Percentiles rank a stretch among this genome's conserved stretches.
Evolutionary conservation across 768 basidiomycete species (phyloP).

Genomic region (Boletus barrowsii): DNA sequence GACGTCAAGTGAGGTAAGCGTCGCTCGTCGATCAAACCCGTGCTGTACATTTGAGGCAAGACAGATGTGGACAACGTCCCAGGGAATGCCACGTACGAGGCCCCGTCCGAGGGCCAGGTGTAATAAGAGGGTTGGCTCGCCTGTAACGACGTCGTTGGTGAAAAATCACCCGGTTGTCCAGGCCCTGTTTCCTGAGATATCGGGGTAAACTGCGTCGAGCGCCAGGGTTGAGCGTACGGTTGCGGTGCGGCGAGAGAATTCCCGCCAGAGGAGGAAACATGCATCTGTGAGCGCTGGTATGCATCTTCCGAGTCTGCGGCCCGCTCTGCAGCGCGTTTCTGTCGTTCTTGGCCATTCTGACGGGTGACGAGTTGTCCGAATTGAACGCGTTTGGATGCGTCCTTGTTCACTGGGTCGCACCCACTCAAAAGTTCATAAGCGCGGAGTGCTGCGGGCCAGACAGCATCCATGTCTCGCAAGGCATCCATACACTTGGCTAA

Average conservation of each 20-base stretch:
- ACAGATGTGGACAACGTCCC: constrained; percentile 66
- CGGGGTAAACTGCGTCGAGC: constrained; percentile 22
- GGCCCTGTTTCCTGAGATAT: constrained; percentile 5
- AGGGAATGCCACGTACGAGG: constrained; percentile 35
- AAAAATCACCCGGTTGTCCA: constrained; percentile 11
- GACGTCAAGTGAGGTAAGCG: constrained; percentile 22
- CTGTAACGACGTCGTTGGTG: constrained; percentile 4
- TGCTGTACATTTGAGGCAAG: constrained; percentile 72
- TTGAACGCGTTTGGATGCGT: not conserved
- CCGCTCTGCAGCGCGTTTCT: constrained; percentile 62
- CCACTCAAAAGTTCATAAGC: constrained; percentile 71
- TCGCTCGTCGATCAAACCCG: constrained; percentile 59
- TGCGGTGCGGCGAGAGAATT: constrained; percentile 9
- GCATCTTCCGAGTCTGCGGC: constrained; percentile 38
- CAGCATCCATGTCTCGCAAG: constrained; percentile 58
- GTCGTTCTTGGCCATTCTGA: constrained; percentile 33
- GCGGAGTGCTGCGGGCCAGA: constrained; percentile 77
- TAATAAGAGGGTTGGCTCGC: constrained; percentile 34
- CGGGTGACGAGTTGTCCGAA: constrained; percentile 11
- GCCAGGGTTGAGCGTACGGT: constrained; percentile 29
- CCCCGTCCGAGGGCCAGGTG: constrained; percentile 42
- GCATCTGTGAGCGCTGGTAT: constrained; percentile 23
- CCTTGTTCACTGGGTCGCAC: constrained; percentile 39
- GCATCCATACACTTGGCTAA: constrained; percentile 66
- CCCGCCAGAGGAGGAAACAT: constrained; percentile 3